A percentile compares a stretch with the other conserved stretches of the same genome.
Evolutionary conservation across 2,329 filamentous ascomycete genomes (phyloP).

Genomic region (Didymella pinodella): DNA sequence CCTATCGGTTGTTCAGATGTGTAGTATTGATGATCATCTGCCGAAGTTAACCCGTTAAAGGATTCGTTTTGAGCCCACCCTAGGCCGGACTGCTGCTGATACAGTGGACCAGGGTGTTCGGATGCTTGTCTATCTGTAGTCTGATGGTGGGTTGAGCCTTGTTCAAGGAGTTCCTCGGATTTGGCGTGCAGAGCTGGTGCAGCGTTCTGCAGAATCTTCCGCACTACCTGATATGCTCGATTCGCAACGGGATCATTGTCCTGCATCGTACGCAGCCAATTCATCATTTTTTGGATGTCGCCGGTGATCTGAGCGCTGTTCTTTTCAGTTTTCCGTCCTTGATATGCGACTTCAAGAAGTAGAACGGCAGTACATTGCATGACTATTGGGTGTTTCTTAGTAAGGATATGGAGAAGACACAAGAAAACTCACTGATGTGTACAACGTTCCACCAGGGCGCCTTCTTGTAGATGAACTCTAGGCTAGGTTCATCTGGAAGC

Average conservation of each 20-base stretch:
- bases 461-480: constrained; percentile 38
- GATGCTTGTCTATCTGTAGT: no score
- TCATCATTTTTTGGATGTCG: constrained; percentile 43
- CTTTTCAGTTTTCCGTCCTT: constrained; percentile 35
- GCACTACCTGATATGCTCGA: constrained; percentile 38
- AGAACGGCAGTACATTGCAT: constrained; percentile 52
- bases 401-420: no score
- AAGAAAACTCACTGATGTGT: constrained; percentile 39
- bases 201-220: constrained; percentile 27
- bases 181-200: constrained; percentile 24
- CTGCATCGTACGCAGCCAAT: constrained; percentile 46
- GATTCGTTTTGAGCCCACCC: no score
- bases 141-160: constrained; percentile 1
- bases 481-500: constrained; percentile 42
- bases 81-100: no score
- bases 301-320: constrained; percentile 36
- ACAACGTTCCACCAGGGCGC: constrained; percentile 54
- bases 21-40: no score
- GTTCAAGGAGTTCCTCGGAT: constrained; percentile 25
- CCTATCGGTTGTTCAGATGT: no score
- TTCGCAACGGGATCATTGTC: constrained; percentile 38
- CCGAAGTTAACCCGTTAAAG: no score
- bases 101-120: no score
- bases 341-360: constrained; percentile 49
- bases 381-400: constrained; percentile 19